Base-by-base conservation (phyloP, 2,329 filamentous ascomycete species). In the Pseudogymnoascus sp. region DNA sequence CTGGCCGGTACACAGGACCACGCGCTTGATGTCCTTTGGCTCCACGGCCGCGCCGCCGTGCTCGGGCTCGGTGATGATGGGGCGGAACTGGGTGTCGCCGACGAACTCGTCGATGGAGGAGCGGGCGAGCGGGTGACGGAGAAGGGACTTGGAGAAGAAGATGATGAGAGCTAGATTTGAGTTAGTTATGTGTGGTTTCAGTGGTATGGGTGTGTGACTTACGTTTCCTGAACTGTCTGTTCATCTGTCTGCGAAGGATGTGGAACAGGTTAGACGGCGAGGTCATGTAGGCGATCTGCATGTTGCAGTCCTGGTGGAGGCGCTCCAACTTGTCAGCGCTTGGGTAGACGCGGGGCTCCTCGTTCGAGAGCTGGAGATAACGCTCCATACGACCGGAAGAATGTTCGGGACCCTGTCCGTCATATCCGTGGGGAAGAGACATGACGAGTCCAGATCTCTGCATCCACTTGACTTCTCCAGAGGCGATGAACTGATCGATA, bases 241-340 rank as follows among this genome's bases (percentile, higher is more conserved):
- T 92, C 86, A 99, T 96, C 79, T 99, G 94, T 75, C 94, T 85
- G 73, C 94, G 89, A 65, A 99, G 83, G 67, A 94, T 86, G 76
- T 99, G 94, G 86, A 99, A 99, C 73, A 95, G 75, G 76, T 99
- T 99, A 65, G 92, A 83, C 26, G 94, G 94, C 52, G 88, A 89
- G n/a, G 94, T 99, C 84, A 95, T 92, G 80, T 94, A 96, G 60
- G 86, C 91, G 73, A 99, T 88, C 78, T 99, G 94, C 85, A 99
- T 95, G 79, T 99, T 99, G 82, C 91, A 96, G 77, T 99, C 94
- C 78, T 99, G 94, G 79, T 99, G 94, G 76, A 97, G 94, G 67
- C 94, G 90, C 60, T 95, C 86, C 63, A 97, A 84, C 80, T 94
- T 96, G 66, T 96, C 91, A 30, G 82, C 79, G 1, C 84, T 81